Conservation (phyloP, 2,329 filamentous ascomycete species). For the Trichoderma koningiopsis region DNA sequence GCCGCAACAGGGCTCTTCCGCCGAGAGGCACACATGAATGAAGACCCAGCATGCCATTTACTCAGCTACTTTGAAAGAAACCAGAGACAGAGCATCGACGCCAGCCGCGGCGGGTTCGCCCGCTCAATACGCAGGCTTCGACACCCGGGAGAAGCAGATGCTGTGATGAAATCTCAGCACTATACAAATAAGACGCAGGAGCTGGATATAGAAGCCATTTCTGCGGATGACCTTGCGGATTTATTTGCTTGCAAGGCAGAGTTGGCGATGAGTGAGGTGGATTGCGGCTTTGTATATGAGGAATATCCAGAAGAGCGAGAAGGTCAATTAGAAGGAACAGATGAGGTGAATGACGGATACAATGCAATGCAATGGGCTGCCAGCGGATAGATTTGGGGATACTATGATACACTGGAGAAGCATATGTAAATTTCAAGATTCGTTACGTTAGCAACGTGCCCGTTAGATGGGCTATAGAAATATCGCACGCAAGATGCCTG, state of each 20-base stretch:
- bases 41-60: slow-evolving; percentile 48
- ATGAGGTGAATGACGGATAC: background rate
- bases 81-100: slow-evolving; percentile 47
- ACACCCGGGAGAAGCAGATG: slow-evolving; percentile 26
- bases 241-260: slow-evolving; percentile 35
- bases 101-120: slow-evolving; percentile 32
- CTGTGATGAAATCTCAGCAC: slow-evolving; percentile 29
- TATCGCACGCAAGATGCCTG: background rate
- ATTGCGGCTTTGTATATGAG: slow-evolving; percentile 41
- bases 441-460: background rate
- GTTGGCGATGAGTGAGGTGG: slow-evolving; percentile 37
- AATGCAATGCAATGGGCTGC: background rate
- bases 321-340: background rate
- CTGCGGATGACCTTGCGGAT: slow-evolving; percentile 21
- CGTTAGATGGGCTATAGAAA: background rate
- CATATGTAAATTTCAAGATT: background rate
- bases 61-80: slow-evolving; percentile 45
- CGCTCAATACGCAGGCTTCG: slow-evolving; percentile 35
- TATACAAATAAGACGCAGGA: slow-evolving; percentile 35
- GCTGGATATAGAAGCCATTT: slow-evolving; percentile 34
- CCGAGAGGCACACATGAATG: slow-evolving; percentile 50
- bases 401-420: background rate
- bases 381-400: background rate
- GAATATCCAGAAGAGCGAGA: slow-evolving; percentile 30
- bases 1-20: slow-evolving; percentile 49